A percentile compares a stretch with the other conserved stretches of the same genome.
Conservation (phyloP, 371 early-diverging fungal genomes). For the Sporodiniella umbellata region DNA sequence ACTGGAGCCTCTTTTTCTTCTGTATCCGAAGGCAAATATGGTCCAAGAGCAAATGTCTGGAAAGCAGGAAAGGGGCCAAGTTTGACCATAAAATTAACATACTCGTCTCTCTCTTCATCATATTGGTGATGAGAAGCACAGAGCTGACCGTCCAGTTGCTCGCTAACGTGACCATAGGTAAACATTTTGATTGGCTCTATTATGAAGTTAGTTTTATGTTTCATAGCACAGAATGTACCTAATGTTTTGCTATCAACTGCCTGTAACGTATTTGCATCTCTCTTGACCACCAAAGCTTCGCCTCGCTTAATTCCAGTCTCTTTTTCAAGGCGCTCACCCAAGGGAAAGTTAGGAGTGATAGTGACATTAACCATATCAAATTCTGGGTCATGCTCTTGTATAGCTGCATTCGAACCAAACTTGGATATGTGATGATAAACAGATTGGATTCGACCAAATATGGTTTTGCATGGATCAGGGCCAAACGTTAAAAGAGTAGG, state of each 20-base stretch:
- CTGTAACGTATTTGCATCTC: conserved; percentile 62
- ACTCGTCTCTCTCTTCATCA: conserved; percentile 48
- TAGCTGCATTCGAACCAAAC: conserved; percentile 21
- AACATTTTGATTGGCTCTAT: conserved; percentile 51
- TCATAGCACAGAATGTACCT: conserved; percentile 17
- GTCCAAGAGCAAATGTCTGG: conserved; percentile 31
- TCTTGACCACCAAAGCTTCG: conserved; percentile 41
- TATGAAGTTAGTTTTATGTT: background rate
- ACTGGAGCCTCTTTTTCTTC: conserved; percentile 18
- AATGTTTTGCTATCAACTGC: conserved; percentile 48
- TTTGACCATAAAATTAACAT: conserved; percentile 48
- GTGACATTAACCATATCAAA: conserved; percentile 60
- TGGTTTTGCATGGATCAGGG: conserved; percentile 61
- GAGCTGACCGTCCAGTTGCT: conserved; percentile 42
- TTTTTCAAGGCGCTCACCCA: conserved; percentile 29
- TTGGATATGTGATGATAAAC: conserved; percentile 41
- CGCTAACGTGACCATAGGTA: conserved; percentile 47
- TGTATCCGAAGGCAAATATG: conserved; percentile 21
- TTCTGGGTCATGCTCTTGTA: conserved; percentile 41
- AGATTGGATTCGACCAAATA: conserved; percentile 48
- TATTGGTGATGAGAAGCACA: conserved; percentile 51
- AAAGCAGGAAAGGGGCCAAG: conserved; percentile 44
- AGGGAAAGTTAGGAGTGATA: conserved; percentile 61
- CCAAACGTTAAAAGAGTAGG: conserved; percentile 48
- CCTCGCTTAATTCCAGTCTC: conserved; percentile 37